Percentiles rank a stretch among this genome's conserved stretches.
These are phyloP conservation scores for Brassica nigra DNA, from an alignment of 345 rosid species.

Conservation along the genomic window DNA sequence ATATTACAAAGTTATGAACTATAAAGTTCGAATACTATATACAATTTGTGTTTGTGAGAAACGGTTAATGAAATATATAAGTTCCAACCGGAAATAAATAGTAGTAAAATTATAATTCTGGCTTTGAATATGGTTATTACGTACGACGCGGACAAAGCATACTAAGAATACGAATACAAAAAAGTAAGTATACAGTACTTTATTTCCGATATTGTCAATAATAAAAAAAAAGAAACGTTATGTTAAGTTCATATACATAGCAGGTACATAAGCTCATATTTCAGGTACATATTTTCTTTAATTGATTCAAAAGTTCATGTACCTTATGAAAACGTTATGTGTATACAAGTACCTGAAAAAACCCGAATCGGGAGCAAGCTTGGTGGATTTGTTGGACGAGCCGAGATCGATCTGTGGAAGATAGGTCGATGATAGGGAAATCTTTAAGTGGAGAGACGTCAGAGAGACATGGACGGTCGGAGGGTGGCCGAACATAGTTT, in stretches of 20 bases:
- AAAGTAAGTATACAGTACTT: background rate
- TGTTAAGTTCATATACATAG: background rate
- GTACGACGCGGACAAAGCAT: background rate
- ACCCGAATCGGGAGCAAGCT: constrained; percentile 65
- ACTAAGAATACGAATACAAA: background rate
- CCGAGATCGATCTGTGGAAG: constrained; percentile 47
- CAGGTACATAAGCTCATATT: background rate
- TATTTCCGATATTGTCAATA: background rate
- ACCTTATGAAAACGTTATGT: background rate
- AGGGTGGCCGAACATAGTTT: constrained; percentile 65
- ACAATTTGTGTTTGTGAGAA: background rate
- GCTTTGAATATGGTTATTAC: background rate
- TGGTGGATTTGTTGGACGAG: constrained; percentile 47
- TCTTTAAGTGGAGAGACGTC: constrained; percentile 57
- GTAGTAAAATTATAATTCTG: background rate
- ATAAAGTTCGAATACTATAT: background rate
- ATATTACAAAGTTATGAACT: constrained; percentile 4
- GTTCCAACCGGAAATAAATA: constrained; percentile 1
- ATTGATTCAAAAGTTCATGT: background rate
- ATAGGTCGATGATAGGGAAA: constrained; percentile 70
- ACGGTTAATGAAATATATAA: background rate
- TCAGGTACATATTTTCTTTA: background rate
- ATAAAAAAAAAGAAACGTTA: background rate
- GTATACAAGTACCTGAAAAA: constrained; percentile 61
- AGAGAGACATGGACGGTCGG: constrained; percentile 65